Conservation (phyloP, 306 rosid species). For the Herpetospermum pedunculosum region DNA sequence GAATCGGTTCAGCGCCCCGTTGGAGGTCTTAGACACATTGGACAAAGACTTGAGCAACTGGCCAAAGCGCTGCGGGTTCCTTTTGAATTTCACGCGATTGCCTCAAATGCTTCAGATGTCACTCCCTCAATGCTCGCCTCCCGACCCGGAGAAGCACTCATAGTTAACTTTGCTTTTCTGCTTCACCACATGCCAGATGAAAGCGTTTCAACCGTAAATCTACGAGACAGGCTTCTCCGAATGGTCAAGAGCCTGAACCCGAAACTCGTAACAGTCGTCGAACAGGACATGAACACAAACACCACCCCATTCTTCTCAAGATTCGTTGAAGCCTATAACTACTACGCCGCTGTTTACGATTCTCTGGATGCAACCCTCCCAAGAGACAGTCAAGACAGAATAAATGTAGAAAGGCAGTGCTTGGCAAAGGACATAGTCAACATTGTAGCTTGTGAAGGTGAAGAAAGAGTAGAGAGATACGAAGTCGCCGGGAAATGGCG, state of each 20-base stretch:
- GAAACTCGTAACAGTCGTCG: conserved; percentile 78
- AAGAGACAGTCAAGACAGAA: conserved; percentile 79
- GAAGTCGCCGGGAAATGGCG: conserved; percentile 98
- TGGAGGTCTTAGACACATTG: conserved; percentile 78
- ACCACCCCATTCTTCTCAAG: conserved; percentile 73
- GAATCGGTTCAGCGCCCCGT: conserved; percentile 79
- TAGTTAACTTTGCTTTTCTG: conserved; percentile 82
- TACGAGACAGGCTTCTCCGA: conserved; percentile 82
- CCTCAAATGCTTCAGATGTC: conserved; percentile 53
- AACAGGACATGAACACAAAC: conserved; percentile 91
- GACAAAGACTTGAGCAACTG: conserved; percentile 74
- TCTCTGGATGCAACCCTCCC: conserved; percentile 89
- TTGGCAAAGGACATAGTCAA: conserved; percentile 91
- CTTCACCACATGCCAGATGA: conserved; percentile 99
- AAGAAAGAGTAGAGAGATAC: conserved; percentile 79
- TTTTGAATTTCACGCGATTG: conserved; percentile 69
- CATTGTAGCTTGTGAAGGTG: conserved; percentile 84
- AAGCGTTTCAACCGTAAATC: conserved; percentile 76
- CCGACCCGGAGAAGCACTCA: conserved; percentile 68
- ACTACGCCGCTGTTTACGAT: conserved; percentile 78
- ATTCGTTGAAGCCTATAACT: conserved; percentile 69
- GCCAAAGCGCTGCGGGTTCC: conserved; percentile 58
- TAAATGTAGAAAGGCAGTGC: conserved; percentile 91
- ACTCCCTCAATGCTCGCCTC: conserved; percentile 61
- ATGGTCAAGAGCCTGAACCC: conserved; percentile 86